A percentile compares a stretch with the other conserved stretches of the same genome.
These are phyloP conservation scores for Hirsutella thompsonii DNA, from an alignment of 2,329 filamentous ascomycete genomes.

Conservation along the genomic window DNA sequence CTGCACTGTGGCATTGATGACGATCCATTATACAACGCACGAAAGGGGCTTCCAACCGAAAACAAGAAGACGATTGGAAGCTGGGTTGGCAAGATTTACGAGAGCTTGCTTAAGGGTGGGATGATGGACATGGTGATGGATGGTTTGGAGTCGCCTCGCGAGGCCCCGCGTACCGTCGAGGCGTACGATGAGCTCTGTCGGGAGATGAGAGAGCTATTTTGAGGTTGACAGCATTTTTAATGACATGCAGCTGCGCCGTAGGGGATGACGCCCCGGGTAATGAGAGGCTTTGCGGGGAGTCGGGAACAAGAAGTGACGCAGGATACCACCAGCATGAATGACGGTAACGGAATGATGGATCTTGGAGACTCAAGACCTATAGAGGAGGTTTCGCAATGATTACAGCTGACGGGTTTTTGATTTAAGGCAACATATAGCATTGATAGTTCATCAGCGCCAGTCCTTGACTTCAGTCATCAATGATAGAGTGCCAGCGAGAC, in stretches of 20 bases:
- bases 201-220: slow-evolving; percentile 5
- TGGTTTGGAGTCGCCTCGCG: slow-evolving; percentile 8
- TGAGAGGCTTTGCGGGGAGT: too few relatives aligned
- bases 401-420: too few relatives aligned
- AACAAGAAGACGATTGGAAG: slow-evolving; percentile 14
- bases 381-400: background rate
- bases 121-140: slow-evolving; percentile 17
- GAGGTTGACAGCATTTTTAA: background rate
- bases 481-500: background rate
- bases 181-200: slow-evolving; percentile 12
- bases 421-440: too few relatives aligned
- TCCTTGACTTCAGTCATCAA: too few relatives aligned
- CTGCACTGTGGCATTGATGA: slow-evolving; percentile 19
- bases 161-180: slow-evolving; percentile 8
- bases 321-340: background rate
- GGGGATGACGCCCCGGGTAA: too few relatives aligned
- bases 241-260: too few relatives aligned
- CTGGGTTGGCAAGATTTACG: slow-evolving; percentile 2
- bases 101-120: slow-evolving; percentile 10
- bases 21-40: slow-evolving; percentile 13
- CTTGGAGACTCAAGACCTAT: background rate
- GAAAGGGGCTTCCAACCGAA: slow-evolving; percentile 9
- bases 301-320: too few relatives aligned
- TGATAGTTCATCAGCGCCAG: too few relatives aligned
- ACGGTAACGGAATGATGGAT: background rate